These are phyloP conservation scores for Didymella glomerata DNA, from an alignment of 2,329 filamentous ascomycete species.

Conservation along the genomic window DNA sequence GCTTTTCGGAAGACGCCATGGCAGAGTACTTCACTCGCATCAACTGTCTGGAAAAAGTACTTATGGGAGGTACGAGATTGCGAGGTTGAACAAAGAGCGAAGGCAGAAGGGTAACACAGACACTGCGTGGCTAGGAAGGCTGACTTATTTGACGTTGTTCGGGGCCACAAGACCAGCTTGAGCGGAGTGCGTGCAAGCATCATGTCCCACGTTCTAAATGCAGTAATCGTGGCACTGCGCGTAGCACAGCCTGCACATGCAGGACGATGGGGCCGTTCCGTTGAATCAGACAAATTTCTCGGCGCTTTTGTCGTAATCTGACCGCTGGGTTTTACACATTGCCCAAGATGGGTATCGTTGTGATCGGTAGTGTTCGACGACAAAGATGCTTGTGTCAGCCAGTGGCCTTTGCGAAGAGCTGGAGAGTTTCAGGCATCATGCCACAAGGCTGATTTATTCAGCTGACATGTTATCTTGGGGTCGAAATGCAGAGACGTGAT, in stretches of 20 bases:
- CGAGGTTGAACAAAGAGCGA: neutral
- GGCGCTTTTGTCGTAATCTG: neutral
- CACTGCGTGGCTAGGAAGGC: neutral
- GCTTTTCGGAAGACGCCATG: neutral
- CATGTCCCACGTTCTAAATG: conserved; percentile 3
- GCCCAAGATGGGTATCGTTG: neutral
- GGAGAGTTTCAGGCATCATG: neutral
- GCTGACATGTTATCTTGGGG: neutral
- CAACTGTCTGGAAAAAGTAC: neutral
- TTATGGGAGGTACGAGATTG: neutral
- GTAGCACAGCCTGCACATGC: neutral
- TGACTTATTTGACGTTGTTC: neutral
- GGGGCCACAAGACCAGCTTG: conserved; percentile 1
- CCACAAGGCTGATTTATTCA: neutral
- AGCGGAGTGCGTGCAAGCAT: conserved; percentile 2
- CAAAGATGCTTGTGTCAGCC: neutral
- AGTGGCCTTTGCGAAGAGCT: neutral
- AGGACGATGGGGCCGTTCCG: neutral
- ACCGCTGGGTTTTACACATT: neutral
- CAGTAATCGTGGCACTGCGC: neutral
- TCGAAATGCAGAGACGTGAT: neutral
- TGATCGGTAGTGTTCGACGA: neutral
- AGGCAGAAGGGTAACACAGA: neutral
- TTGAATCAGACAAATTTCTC: neutral
- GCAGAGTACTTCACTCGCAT: neutral